These are phyloP conservation scores for Penicillium cinerascens DNA, from an alignment of 495 filamentous ascomycete species.

Conservation along the genomic window DNA sequence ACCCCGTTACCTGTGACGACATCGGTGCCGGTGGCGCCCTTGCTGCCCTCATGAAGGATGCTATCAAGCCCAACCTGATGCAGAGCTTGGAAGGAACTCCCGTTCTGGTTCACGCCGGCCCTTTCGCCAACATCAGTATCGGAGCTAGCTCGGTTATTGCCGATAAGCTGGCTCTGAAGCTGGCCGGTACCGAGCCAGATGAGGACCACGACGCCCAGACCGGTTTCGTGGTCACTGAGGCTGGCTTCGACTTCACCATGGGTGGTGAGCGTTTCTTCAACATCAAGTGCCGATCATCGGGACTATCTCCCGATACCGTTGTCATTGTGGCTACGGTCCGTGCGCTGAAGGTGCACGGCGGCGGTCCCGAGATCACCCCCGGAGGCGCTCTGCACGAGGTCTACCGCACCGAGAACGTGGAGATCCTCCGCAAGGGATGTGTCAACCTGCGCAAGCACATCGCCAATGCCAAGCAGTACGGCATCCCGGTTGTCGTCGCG, in stretches of 20 bases:
- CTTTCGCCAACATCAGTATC: constrained; percentile 97
- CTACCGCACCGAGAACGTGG: constrained; percentile 90
- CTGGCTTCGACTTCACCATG: constrained; percentile 99
- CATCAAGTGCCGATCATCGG: constrained; percentile 96
- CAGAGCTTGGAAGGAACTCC: constrained; percentile 96
- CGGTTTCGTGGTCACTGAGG: constrained; percentile 96
- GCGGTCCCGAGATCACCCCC: constrained; percentile 85
- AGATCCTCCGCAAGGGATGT: constrained; percentile 83
- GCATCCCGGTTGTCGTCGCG: constrained; percentile 93
- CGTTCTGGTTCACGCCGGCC: constrained; percentile 94
- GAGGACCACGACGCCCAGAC: constrained; percentile 81
- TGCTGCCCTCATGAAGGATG: constrained; percentile 93
- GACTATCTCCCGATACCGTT: constrained; percentile 85
- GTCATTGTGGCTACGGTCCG: constrained; percentile 94
- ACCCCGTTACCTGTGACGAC: constrained; percentile 94
- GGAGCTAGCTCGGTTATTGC: constrained; percentile 92
- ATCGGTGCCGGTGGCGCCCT: constrained; percentile 90
- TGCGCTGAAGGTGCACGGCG: constrained; percentile 94
- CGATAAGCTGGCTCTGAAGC: constrained; percentile 91
- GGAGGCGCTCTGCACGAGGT: constrained; percentile 77
- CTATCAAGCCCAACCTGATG: constrained; percentile 98
- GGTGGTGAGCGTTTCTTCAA: constrained; percentile 99
- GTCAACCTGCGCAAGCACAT: constrained; percentile 95
- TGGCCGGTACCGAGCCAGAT: constrained; percentile 92
- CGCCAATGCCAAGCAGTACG: constrained; percentile 78